Base-by-base conservation (phyloP, 2,329 filamentous ascomycete genomes). In the Pestalotiopsis sp. region DNA sequence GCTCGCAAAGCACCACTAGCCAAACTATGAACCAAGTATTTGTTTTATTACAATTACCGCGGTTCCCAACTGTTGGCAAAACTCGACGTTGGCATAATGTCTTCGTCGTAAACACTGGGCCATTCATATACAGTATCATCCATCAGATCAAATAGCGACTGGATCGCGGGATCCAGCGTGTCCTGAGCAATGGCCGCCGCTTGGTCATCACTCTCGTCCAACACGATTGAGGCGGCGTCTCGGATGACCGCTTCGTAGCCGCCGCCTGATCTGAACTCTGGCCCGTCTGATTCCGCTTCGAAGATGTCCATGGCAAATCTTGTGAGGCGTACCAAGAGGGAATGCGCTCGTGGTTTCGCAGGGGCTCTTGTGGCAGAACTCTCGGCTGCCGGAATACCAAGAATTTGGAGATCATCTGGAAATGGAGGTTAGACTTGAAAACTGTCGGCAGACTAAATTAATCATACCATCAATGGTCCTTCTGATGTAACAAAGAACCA, bases 131-230 rank as follows among this genome's bases (percentile, higher is more conserved):
- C 63, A 12, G 63, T 49, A 14, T 65, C 63, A 25, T 65, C 45
- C 63, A 65, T 65, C 45, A 65, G 20, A 56, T 65, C 63, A 56
- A 65, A 65, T 13, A 65, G 45, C n/a, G 63, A 65, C 31, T 65
- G 63, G 2, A 65, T 56, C 13, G 63, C 63, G 11, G 63, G 63
- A 41, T 65, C 45, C 23, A 65, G 41, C 63, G 63, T 23, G 12
- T 56, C 63, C n/a, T 56, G 63, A 20, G 63, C 63, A 36, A 65
- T 56, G 6, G 13, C 4, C 4, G 25, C 63, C 12, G 38, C 31
- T 27, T 65, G 39, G 25, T 56, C n/a, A n/a, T 17, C 13, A 27
- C 23, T 36, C 45, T 56, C 11, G 41, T 65, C 63, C 45, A 65
- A 14, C 13, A 65, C 63, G 17, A 65, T 23, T 9, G 63, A 65